Conservation (phyloP, 2,329 filamentous ascomycete genomes). For the Dichotomopilus funicola region DNA sequence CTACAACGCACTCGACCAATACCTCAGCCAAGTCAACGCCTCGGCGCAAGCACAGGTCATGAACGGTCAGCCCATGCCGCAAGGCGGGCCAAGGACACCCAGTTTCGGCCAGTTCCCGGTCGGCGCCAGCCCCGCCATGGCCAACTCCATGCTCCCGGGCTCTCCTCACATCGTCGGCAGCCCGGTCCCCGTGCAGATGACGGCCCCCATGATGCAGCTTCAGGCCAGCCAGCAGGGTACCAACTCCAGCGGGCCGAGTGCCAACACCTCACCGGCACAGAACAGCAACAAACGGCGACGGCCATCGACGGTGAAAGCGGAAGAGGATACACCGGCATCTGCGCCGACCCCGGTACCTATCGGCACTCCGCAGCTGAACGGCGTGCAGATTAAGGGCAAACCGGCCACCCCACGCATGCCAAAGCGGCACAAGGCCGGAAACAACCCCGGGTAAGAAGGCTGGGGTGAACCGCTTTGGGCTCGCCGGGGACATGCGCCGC, state of each 20-base stretch:
- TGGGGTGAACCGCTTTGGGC: background rate
- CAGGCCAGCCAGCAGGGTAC: conserved; percentile 64
- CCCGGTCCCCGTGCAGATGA: conserved; percentile 56
- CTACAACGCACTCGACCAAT: conserved; percentile 54
- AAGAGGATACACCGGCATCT: conserved; percentile 44
- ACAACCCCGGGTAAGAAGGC: background rate
- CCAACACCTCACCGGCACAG: conserved; percentile 54
- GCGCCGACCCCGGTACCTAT: conserved; percentile 43
- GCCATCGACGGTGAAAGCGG: conserved; percentile 50
- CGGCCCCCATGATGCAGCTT: conserved; percentile 59
- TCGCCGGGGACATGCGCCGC: too few relatives aligned
- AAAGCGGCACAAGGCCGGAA: conserved; percentile 44
- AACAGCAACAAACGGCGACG: conserved; percentile 53
- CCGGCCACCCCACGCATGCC: conserved; percentile 51
- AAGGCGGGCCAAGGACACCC: conserved; percentile 44
- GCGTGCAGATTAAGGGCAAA: conserved; percentile 43
- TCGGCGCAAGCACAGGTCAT: conserved; percentile 32
- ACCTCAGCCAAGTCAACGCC: conserved; percentile 45
- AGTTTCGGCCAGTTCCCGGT: conserved; percentile 52
- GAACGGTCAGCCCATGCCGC: conserved; percentile 45
- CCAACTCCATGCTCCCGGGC: conserved; percentile 55
- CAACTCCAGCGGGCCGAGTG: conserved; percentile 58
- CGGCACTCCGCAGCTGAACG: conserved; percentile 44
- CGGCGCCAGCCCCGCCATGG: conserved; percentile 52
- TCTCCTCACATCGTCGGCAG: conserved; percentile 53